These are phyloP conservation scores for Quercus variabilis DNA, from an alignment of 306 rosid genomes.

Conservation along the genomic window DNA sequence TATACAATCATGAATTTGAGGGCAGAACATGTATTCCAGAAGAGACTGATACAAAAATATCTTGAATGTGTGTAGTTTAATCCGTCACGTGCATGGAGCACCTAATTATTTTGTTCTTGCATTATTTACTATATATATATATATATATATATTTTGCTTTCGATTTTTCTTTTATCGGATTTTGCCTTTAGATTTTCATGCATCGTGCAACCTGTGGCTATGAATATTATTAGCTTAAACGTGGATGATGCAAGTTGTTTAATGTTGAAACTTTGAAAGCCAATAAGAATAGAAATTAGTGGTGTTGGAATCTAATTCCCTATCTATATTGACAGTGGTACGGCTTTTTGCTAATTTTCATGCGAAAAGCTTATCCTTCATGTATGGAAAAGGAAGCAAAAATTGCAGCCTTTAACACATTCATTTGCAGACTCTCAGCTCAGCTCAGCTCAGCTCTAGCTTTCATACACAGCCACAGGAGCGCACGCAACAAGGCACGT, in stretches of 20 bases:
- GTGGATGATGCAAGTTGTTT: not conserved
- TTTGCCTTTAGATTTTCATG: not conserved
- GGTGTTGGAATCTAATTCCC: constrained; percentile 32
- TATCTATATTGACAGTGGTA: constrained; percentile 24
- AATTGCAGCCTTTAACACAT: constrained; percentile 52
- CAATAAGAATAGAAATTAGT: not conserved
- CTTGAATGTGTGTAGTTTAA: not conserved
- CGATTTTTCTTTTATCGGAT: too few relatives aligned
- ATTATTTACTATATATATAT: too few relatives aligned
- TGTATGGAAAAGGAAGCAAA: constrained; percentile 44
- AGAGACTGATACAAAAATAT: not conserved
- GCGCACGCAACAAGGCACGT: not conserved
- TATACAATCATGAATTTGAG: too few relatives aligned
- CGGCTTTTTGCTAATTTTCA: constrained; percentile 44
- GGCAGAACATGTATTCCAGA: too few relatives aligned
- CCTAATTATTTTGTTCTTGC: not conserved
- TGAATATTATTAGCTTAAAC: constrained; percentile 14
- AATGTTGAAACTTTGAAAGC: not conserved
- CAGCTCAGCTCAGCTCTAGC: not conserved
- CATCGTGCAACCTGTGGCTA: not conserved
- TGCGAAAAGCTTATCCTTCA: constrained; percentile 29
- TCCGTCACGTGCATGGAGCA: not conserved
- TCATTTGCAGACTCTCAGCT: constrained; percentile 14
- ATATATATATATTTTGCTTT: too few relatives aligned
- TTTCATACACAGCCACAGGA: not conserved